Evolutionary conservation across 129 eudicot species (phyloP), one percentile per base, ranked within the genome.

Genomic region (Arctium lappa): DNA sequence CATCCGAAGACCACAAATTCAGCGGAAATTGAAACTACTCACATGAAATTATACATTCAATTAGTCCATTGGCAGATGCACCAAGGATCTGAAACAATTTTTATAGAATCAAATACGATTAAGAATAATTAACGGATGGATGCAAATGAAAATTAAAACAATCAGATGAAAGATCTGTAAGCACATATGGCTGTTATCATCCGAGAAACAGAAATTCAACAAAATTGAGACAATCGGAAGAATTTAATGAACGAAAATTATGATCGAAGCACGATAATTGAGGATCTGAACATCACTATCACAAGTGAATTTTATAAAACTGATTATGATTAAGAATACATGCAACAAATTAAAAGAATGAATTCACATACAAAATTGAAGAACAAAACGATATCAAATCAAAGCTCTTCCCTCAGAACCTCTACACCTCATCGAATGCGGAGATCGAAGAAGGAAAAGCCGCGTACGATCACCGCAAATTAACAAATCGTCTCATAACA

Each of bases 321-420:
- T 36, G 11, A 60, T 3, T 3, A 60, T 60, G 68, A 60, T 15
- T n/a, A 65, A 62, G 69, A 22, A 73, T 73, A 73, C 56, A 38
- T 73, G 11, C 76, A 73, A 73, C 76, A 73, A 37, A 81, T 62
- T 33, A 81, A 81, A 74, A 73, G 63, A 81, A 81, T 82, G 53
- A 63, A 74, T 75, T 65, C 75, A 82, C 80, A 82, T 82, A 18
- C 29, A 33, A 50, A 71, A 50, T 18, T 2, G 4, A 32, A 36
- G 9, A 50, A 72, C 72, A 80, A 80, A 36, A 36, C 18, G 18
- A 44, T n/a, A 33, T 30, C 66, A 44, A 16, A 33, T 30, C 66
- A 56, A 56, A 56, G 63, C 63, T 53, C 63, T 53, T 53, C 63
- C 22, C 15, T 53, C 22, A 53, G 22, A 53, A 53, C 63, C 66